Base-by-base conservation (phyloP, 2,329 filamentous ascomycete species). In the Elsinoe batatas region DNA sequence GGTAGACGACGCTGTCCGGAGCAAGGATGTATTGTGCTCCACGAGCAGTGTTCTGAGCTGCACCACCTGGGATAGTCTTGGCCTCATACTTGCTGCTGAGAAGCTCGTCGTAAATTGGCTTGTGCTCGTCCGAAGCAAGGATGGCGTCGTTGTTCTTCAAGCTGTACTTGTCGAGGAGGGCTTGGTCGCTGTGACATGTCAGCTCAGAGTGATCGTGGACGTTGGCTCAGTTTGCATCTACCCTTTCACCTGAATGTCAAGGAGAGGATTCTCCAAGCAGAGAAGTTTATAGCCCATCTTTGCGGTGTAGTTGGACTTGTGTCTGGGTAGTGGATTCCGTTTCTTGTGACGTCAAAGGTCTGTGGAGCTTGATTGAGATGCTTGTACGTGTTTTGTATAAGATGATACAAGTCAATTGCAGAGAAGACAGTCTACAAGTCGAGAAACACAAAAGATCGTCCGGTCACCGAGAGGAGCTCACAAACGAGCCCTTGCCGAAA, bases 111-210 rank as follows among this genome's bases (percentile, higher is more conserved):
- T 90, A 98, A 68, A 98, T 81, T 44, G 80, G 82, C 69, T 86
- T 79, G 76, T 98, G 93, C 78, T 95, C 86, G 69, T 88, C 83
- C 73, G 95, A 89, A 56, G 91, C 91, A 59, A 98, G 88, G 71
- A 98, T 96, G 66, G 93, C 93, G 72, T 98, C 91, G 76, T 98
- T 95, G 72, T 86, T 80, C 79, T 98, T 96, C 67, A 98, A 80
- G 58, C 76, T 83, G 71, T 98, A 98, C 79, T 96, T 95, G 64
- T 91, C 77, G 59, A 98, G 87, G 56, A 97, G 83, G 30, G 82
- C 83, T 65, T 91, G 80, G 73, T 91, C 82, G 65, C 90, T 94
- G 65, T 66, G 55, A 30, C 37, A 32, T 47, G 61, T 68, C 55
- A 71, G 64, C 36, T 20, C 33, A 17, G 5, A n/a, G 37, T 18